Evolutionary conservation across 176 grass and related monocot genomes (phyloP).

Genomic region (Lolium perenne): DNA sequence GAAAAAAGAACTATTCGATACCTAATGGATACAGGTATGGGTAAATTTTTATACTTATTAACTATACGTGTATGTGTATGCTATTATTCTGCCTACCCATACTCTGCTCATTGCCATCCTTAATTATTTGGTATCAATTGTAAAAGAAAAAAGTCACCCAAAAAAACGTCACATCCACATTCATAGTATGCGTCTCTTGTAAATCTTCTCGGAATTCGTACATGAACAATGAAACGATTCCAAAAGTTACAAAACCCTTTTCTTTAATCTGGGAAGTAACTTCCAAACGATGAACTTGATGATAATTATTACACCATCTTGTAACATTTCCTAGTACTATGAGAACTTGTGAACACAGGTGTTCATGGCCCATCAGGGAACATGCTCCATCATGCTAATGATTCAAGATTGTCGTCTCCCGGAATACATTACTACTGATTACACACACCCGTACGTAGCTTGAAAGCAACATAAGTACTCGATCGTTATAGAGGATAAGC

Average conservation of each 20-base stretch:
- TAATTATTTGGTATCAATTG: too few species aligned
- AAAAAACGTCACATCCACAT: background rate
- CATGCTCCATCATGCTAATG: conserved; percentile 2
- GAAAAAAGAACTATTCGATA: too few species aligned
- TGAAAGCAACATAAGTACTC: conserved; percentile 25
- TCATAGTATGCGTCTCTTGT: background rate
- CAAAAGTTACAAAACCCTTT: background rate
- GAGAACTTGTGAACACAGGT: background rate
- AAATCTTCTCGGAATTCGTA: background rate
- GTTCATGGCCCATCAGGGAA: background rate
- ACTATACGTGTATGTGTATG: too few species aligned
- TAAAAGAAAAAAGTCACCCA: too few species aligned
- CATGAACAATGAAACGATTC: background rate
- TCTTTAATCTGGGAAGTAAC: background rate
- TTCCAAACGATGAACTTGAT: background rate
- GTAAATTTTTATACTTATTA: too few species aligned
- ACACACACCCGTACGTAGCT: background rate
- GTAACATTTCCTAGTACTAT: background rate
- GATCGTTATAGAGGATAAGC: conserved; percentile 25
- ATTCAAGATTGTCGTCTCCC: conserved; percentile 7
- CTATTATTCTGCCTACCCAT: too few species aligned
- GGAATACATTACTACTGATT: background rate
- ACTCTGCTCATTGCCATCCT: too few species aligned
- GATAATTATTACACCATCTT: too few species aligned
- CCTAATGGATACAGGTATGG: too few species aligned